Evolutionary conservation across 192 early-diverging fungal species (phyloP), one percentile per base, ranked within the genome.

Genomic region (Coemansia sp.): DNA sequence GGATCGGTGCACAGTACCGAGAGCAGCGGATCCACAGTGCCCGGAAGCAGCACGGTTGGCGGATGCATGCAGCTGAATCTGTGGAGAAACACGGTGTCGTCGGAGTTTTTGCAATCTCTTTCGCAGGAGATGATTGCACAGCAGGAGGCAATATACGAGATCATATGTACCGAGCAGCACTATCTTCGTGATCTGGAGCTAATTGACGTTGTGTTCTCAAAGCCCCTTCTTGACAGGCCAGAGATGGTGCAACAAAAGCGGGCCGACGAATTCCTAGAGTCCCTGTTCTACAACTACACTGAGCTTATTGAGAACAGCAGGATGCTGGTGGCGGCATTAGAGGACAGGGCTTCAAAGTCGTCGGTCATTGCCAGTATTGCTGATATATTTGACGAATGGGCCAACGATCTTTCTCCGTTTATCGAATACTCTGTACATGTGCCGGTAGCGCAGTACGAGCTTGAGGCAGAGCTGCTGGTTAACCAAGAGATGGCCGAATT

Each of bases 101-200:
- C 48, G 1, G 49, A 36, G 40, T 67, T 83, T 52, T 63, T 83
- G 49, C 73, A 72, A 68, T 40, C 63, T 39, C 70, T 83, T 18
- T 22, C 36, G 16, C 32, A 65, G 0, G 73, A 76, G 52, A 55
- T 69, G 6, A 52, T 83, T 22, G 81, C 73, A 11, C 75, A 51
- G 46, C 97, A 98, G 69, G 95, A 98, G 74, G 87, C 88, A 21
- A 98, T 98, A 64, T 92, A 88, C 67, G 97, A 98, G 75, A 65
- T 96, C 32, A 90, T 97, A 16, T 86, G 88, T 48, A 96, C 92
- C 0, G 94, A 99, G 74, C 86, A 87, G 18, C 90, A 93, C 61
- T 99, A 94, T 85, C 88, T 96, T 36, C 86, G 84, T 51, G 95
- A 99, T 56, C 76, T 99, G 62, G 88, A 90, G 64, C 86, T 93